Evolutionary conservation across 768 basidiomycete species (phyloP).

Genomic region (Tulasnella sp.): DNA sequence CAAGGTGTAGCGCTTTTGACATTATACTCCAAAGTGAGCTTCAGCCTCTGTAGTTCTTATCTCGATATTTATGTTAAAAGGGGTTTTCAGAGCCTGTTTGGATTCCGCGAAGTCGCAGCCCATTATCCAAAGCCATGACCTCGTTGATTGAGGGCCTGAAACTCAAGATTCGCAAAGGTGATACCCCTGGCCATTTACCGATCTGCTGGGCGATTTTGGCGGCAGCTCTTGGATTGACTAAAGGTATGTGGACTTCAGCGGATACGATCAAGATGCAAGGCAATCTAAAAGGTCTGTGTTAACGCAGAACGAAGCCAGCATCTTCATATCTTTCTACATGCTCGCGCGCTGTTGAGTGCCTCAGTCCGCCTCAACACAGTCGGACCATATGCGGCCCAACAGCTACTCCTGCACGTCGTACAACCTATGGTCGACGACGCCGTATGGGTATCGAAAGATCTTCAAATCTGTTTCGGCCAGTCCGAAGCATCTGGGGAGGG

Average conservation of each 20-base stretch:
- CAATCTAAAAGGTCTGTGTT: background rate
- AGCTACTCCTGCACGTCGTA: constrained; percentile 71
- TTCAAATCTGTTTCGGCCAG: constrained; percentile 41
- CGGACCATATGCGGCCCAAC: constrained; percentile 91
- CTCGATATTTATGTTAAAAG: background rate
- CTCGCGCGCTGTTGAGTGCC: constrained; percentile 83
- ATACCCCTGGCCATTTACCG: constrained; percentile 76
- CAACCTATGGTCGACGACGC: constrained; percentile 62
- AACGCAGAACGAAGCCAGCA: constrained; percentile 71
- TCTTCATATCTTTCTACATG: constrained; percentile 90
- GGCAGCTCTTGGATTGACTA: constrained; percentile 64
- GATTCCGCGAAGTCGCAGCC: background rate
- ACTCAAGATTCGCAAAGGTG: constrained; percentile 58
- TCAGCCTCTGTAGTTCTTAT: background rate
- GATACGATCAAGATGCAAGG: too few species aligned
- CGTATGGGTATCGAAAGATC: constrained; percentile 44
- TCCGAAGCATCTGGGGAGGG: background rate
- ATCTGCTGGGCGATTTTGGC: constrained; percentile 88
- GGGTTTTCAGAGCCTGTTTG: background rate
- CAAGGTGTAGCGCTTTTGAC: constrained; percentile 93
- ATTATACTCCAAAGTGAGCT: constrained; percentile 59
- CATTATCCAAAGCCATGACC: constrained; percentile 31
- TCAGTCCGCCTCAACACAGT: constrained; percentile 87
- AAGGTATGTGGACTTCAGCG: constrained; percentile 48
- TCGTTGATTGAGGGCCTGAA: constrained; percentile 66